phyloP scores from a whole-genome alignment of 2,329 filamentous ascomycete genomes.

The Diplodia mutila region DNA sequence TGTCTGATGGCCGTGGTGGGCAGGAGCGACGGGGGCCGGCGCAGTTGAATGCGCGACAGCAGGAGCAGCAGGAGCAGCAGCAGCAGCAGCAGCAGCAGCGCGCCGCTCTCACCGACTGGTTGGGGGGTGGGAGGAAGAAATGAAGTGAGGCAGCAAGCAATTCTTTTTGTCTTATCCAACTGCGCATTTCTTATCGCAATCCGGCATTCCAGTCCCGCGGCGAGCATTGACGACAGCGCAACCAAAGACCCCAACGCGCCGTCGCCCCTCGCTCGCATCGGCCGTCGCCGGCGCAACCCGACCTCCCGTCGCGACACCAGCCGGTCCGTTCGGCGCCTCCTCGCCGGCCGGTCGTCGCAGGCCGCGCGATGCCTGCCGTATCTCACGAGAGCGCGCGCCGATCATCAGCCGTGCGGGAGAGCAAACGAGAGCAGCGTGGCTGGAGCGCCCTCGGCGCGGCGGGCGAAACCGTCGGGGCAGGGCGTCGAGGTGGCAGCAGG shows the following conservation, averaged over 20 bases:
- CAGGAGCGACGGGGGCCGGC: constrained; percentile 6
- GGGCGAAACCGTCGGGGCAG: background rate
- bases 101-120: constrained; percentile 9
- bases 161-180: constrained; percentile 4
- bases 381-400: background rate
- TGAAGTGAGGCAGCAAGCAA: background rate
- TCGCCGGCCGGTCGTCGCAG: background rate
- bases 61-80: background rate
- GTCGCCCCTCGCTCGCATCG: background rate
- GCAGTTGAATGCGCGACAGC: constrained; percentile 9
- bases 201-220: constrained; percentile 15
- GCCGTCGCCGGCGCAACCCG: background rate
- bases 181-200: constrained; percentile 19
- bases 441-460: background rate
- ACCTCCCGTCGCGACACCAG: background rate
- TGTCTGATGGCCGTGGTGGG: background rate
- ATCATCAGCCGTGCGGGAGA: background rate
- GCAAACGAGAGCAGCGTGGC: background rate
- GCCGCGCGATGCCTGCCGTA: background rate
- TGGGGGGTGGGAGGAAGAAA: background rate
- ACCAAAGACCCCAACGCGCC: background rate
- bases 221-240: constrained; percentile 6
- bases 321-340: background rate
- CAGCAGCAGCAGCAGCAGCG: background rate
- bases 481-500: background rate